Conservation (phyloP, 2,329 filamentous ascomycete genomes). For the Colletotrichum acutatum region DNA sequence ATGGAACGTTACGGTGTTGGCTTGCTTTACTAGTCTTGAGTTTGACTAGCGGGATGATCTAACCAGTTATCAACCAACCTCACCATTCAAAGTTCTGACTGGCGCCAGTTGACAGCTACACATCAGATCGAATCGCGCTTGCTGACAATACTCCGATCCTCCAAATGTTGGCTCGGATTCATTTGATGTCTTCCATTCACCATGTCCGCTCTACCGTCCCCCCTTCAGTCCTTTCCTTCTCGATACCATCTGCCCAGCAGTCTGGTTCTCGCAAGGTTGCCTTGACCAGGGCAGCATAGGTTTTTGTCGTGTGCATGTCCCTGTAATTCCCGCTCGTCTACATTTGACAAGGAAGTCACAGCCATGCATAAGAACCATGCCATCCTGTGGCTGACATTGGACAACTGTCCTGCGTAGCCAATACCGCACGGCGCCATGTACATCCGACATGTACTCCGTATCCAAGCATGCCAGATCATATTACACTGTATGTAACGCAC, state of each 20-base stretch:
- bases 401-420: neutral
- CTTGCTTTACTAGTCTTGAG: neutral
- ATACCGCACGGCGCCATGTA: neutral
- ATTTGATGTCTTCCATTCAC: neutral
- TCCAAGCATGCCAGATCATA: neutral
- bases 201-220: neutral
- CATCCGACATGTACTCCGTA: neutral
- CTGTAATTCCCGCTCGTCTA: neutral
- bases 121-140: neutral
- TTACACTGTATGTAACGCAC: neutral
- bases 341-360: neutral
- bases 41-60: neutral
- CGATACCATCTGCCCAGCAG: neutral
- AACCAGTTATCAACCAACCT: neutral
- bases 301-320: neutral
- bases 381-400: neutral
- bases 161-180: neutral
- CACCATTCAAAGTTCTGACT: conserved; percentile 5
- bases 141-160: neutral
- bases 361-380: neutral
- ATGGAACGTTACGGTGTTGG: neutral
- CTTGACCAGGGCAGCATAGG: neutral
- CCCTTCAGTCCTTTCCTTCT: neutral
- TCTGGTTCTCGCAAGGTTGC: neutral
- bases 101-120: conserved; percentile 1